phyloP scores from a whole-genome alignment of 495 filamentous ascomycete genomes.

The Polyplosphaeria fusca region DNA sequence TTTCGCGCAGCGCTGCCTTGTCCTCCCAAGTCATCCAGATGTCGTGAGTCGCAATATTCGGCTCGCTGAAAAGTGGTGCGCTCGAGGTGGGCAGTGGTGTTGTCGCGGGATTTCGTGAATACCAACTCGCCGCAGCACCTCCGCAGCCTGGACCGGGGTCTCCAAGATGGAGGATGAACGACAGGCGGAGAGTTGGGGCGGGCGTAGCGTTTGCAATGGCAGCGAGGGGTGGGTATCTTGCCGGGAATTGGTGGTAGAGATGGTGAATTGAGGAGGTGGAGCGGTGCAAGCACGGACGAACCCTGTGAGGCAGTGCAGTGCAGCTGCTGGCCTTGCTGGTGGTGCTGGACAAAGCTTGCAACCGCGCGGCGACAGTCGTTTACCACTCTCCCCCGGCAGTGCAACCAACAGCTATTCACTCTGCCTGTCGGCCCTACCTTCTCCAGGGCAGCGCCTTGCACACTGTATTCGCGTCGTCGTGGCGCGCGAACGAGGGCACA shows the following conservation, averaged over 20 bases:
- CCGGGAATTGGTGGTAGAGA: not conserved
- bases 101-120: conserved; percentile 2
- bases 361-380: conserved; percentile 1
- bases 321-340: not conserved
- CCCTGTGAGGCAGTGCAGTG: conserved; percentile 16
- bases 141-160: conserved; percentile 27
- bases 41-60: not conserved
- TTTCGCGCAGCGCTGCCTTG: conserved; percentile 10
- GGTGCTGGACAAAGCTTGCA: conserved; percentile 11
- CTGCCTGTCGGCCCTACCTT: not conserved
- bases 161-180: conserved; percentile 2
- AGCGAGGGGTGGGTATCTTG: not conserved
- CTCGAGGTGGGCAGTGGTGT: conserved; percentile 2
- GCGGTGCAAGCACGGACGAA: conserved; percentile 7
- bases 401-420: not conserved
- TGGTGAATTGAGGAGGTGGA: conserved; percentile 1
- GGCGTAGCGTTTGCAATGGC: not conserved
- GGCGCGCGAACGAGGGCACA: not conserved
- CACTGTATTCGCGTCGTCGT: not conserved
- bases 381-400: not conserved
- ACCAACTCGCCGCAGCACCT: conserved; percentile 19
- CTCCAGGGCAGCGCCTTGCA: not conserved
- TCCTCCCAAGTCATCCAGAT: conserved; percentile 26
- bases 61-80: not conserved
- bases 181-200: not conserved